Base-by-base conservation (phyloP, 352 stramenopile genomes). In the Albugo laibachii region DNA sequence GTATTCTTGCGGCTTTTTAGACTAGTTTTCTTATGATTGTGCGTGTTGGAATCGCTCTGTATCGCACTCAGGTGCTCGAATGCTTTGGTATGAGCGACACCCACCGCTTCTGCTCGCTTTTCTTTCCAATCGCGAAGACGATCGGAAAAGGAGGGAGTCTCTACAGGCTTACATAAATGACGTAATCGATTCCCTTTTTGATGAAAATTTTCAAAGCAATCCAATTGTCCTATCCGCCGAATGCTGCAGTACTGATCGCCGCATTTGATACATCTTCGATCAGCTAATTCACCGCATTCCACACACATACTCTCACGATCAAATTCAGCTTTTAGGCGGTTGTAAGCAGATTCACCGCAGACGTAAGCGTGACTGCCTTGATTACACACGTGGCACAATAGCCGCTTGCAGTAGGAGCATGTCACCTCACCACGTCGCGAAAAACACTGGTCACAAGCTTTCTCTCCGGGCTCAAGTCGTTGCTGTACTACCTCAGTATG, bases 151-250 rank as follows among this genome's bases (percentile, higher is more conserved):
- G 35, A 48, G 0, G 54, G 57, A 16, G 63, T 48, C 11, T 59
- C 47, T 3, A 77, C 58, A 45, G 55, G 53, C 21, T 47, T 51
- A 18, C 55, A 79, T n/a, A 56, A 55, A 53, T 85, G 76, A 47
- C 78, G 61, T 2, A 62, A 62, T 31, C 76, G 70, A 49, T 72
- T 75, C 34, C 73, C 76, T 27, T 81, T 83, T 34, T 47, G 58
- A 48, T 89, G 76, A 54, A 85, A 89, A 20, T 65, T 59, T 57
- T 89, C 73, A 53, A 89, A 89, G 54, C 76, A 89, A 12, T 74
- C 76, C 5, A 74, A 54, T 53, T 89, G 82, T 34, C 76, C 76
- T 70, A 86, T 86, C 73, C 77, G 85, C 15, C 69, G 70, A 15
- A 79, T 73, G 45, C 77, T 89, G 55, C 75, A 91, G 55, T 91